These are phyloP conservation scores for Diaporthe aspalathi DNA, from an alignment of 2,329 filamentous ascomycete genomes.

Conservation along the genomic window DNA sequence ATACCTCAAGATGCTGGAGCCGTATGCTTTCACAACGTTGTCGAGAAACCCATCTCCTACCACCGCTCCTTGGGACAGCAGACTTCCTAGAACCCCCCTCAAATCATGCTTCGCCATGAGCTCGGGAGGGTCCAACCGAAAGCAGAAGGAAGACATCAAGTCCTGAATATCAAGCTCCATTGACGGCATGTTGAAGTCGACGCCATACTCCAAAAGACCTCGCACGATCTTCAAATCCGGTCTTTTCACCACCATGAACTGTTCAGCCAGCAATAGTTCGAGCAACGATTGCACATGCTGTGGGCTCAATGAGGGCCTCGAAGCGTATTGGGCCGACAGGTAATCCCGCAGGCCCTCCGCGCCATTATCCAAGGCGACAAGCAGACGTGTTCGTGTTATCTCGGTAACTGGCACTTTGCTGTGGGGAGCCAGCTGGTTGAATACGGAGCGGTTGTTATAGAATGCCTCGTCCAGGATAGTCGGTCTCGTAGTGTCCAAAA, in stretches of 20 bases:
- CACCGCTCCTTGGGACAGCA: not conserved
- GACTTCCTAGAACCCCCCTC: not conserved
- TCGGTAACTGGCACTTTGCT: not conserved
- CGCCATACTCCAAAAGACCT: not conserved
- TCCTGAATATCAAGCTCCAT: not conserved
- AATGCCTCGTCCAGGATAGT: conserved; percentile 2
- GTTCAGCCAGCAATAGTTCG: not conserved
- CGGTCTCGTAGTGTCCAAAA: not conserved
- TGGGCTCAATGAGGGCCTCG: too few species aligned
- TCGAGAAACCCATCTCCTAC: not conserved
- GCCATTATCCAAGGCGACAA: not conserved
- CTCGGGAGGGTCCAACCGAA: not conserved
- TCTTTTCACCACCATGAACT: not conserved
- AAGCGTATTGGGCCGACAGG: not conserved
- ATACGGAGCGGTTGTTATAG: not conserved
- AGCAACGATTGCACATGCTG: not conserved
- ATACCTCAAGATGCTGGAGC: not conserved
- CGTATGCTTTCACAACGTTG: not conserved
- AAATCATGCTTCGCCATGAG: not conserved
- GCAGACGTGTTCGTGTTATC: conserved; percentile 3
- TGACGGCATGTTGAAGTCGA: not conserved
- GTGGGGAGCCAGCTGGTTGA: not conserved
- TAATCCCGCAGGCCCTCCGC: not conserved
- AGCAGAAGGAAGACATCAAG: not conserved
- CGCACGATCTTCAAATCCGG: not conserved